Evolutionary conservation across 208 protist species (phyloP), one percentile per base, ranked within the genome.

Genomic region (Trypanosoma scelopori): DNA sequence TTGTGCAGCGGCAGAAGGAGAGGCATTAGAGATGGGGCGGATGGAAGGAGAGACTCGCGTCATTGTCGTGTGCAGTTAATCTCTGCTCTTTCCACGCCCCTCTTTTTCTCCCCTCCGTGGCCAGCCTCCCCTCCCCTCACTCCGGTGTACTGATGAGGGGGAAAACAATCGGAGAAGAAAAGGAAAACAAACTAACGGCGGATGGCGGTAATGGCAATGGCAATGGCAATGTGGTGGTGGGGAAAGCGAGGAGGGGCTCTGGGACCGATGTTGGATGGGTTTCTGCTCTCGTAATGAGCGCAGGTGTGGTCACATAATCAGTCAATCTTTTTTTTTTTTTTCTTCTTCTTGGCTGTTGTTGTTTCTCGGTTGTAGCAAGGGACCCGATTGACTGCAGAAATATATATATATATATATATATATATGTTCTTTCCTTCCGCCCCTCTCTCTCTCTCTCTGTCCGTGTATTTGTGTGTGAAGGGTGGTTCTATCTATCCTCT

Each of bases 1-100:
- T 95, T 5, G 74, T 91, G 53, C 81, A 93, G 74, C 70, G 73
- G 28, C 62, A 63, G 39, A 66, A 55, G 59, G 61, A 63, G 35
- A 63, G 28, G 39, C 53, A 57, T 20, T 49, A 55, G 37, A 28
- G n/a, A n/a, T n/a, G 5, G 5, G n/a, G 15, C 9, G 1, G 12
- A 9, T 53, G 25, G 5, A 30, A 6, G 22, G 11, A 6, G 22
- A 6, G 25, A 32, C 12, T 22, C 48, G n/a, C 9, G n/a, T n/a
- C n/a, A n/a, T 52, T 3, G 11, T 12, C 25, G 25, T 46, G 43
- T 39, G 46, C 11, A 20, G 12, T 16, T 13, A 22, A 22, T 20
- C 3, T 49, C 27, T 55, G 7, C 35, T 23, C 30, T 5, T 12
- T 55, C 28, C 20, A 16, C 30, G 5, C 32, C 32, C 32, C 9